These are phyloP conservation scores for Pseudonectria buxi DNA, from an alignment of 2,329 filamentous ascomycete genomes.

Conservation along the genomic window DNA sequence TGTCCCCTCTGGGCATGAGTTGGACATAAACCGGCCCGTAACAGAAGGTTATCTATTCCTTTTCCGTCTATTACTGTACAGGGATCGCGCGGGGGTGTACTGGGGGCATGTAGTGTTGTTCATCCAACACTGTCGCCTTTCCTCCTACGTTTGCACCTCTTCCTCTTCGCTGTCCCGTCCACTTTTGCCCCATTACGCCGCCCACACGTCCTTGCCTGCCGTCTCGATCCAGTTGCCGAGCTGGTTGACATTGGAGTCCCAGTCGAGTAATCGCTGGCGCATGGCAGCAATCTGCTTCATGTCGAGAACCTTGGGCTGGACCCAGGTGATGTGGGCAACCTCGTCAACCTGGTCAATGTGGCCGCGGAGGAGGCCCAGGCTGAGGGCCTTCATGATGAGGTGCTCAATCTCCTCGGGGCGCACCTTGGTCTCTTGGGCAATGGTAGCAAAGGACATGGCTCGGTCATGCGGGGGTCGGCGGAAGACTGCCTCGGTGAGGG, in stretches of 20 bases:
- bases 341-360: conserved; percentile 95
- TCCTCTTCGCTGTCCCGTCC: no score
- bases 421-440: conserved; percentile 89
- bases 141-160: no score
- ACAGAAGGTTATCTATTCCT: conserved; percentile 19
- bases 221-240: conserved; percentile 96
- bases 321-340: conserved; percentile 94
- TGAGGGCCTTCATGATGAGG: conserved; percentile 98
- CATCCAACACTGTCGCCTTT: no score
- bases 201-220: conserved; percentile 93
- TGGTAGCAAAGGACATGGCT: conserved; percentile 84
- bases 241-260: conserved; percentile 93
- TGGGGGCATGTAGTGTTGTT: no score
- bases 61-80: conserved; percentile 10
- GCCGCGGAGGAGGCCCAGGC: conserved; percentile 79
- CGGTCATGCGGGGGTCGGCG: conserved; percentile 91
- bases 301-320: conserved; percentile 96
- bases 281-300: conserved; percentile 93
- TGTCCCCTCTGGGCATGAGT: conserved; percentile 11
- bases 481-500: conserved; percentile 93
- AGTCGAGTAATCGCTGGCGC: conserved; percentile 80
- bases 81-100: no score
- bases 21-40: conserved; percentile 10
- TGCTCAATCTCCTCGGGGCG: conserved; percentile 90
- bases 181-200: conserved; percentile 47